Base-by-base conservation (phyloP, 202 grass and related monocot genomes). In the Bolboschoenoplectus hybrid region DNA sequence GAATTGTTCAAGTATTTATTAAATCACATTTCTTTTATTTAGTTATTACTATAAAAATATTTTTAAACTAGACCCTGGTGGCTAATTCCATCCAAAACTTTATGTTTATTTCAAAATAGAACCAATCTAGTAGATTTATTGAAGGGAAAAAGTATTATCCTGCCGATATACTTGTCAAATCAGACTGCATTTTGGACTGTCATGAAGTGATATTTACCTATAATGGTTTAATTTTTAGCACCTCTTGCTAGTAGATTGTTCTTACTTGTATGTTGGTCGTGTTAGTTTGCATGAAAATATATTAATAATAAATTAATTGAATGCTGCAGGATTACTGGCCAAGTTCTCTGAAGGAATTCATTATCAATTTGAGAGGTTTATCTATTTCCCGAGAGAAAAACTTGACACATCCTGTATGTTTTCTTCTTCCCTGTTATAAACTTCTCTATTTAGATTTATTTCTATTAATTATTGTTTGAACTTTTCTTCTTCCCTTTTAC, bases 321-420 rank as follows among this genome's bases (percentile, higher is more conserved):
- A 57, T 80, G 65, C 66, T 78, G 7, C 85, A 99, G 97, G 90
- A 96, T 2, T 84, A 94, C 14, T 99, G 92, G 97, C 90, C 97
- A 1, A 82, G 60, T 85, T 89, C 92, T 34, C 83, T 94, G 11
- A 87, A 85, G 80, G 88, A 89, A 58, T 94, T 99, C 82, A 19
- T 96, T 36, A 67, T 81, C 56, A 91, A 71, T 14, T 70, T 93
- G 13, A 92, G 83, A 82, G 91, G 85, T 4, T 88, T 99, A 40
- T 87, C 86, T 84, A 78, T 99, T 89, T 89, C 78, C 19, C 79
- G 93, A 35, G 88, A 92, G 68, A 89, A 87, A 66, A 90, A 86
- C 20, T 67, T 90, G 4, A 56, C 87, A 3, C 80, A 90, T 57
- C 83, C 77, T 11, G 97, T 99, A 87, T 12, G 90, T 69, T 91